Conservation (phyloP, 441 rosid genomes). For the Pelargonium exstipulatum region DNA sequence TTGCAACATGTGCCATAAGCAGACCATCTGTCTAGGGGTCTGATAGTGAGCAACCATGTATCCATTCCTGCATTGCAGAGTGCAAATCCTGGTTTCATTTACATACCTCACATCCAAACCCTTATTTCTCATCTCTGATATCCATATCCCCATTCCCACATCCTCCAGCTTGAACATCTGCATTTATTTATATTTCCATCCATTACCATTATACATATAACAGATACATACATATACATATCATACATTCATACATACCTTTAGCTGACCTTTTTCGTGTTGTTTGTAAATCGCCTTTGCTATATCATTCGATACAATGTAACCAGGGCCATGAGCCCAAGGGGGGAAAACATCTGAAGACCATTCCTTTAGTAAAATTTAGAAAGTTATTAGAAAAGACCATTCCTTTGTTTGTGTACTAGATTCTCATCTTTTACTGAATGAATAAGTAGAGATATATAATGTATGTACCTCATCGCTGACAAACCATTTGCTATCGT, state of each 20-base stretch:
- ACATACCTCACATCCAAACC: slow-evolving; percentile 36
- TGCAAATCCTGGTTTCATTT: slow-evolving; percentile 50
- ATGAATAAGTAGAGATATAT: slow-evolving; percentile 1
- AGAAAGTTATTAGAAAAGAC: neutral
- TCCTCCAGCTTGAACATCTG: slow-evolving; percentile 73
- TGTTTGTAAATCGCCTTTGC: slow-evolving; percentile 30
- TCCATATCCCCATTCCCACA: slow-evolving; percentile 82
- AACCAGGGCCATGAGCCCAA: slow-evolving; percentile 70
- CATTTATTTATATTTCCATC: slow-evolving; percentile 8
- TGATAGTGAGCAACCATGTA: slow-evolving; percentile 65
- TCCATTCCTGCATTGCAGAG: slow-evolving; percentile 54
- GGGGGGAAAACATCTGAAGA: slow-evolving; percentile 56
- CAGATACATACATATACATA: neutral
- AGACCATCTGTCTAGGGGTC: slow-evolving; percentile 60
- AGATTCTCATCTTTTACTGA: neutral
- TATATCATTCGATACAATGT: slow-evolving; percentile 51
- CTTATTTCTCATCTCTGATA: slow-evolving; percentile 28
- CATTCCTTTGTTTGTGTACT: neutral
- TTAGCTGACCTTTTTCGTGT: slow-evolving; percentile 22
- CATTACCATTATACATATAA: too few relatives aligned
- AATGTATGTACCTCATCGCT: slow-evolving; percentile 20
- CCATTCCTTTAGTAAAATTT: slow-evolving; percentile 35
- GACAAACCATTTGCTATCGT: slow-evolving; percentile 34
- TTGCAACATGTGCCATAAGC: slow-evolving; percentile 61
- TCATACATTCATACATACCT: slow-evolving; percentile 18